phyloP scores from a whole-genome alignment of 768 basidiomycete species.

The Chalciporus pseudorubinellus region DNA sequence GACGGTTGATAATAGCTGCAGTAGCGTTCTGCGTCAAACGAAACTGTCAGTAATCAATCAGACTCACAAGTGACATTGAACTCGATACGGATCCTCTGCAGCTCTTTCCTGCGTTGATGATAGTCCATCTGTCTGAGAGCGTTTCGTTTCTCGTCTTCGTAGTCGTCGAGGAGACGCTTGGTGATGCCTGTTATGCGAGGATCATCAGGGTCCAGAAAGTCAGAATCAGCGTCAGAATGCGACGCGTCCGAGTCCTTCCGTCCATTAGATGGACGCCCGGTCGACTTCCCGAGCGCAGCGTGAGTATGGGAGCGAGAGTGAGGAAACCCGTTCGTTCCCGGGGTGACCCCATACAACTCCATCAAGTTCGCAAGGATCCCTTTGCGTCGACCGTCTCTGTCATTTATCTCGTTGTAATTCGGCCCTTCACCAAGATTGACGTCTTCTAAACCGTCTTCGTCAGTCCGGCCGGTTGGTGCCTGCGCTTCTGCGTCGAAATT shows the following conservation, averaged over 20 bases:
- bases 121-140: constrained; percentile 65
- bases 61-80: constrained; percentile 70
- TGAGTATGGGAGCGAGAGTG: constrained; percentile 25
- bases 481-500: constrained; percentile 28
- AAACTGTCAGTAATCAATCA: constrained; percentile 3
- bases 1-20: constrained; percentile 73
- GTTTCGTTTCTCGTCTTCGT: constrained; percentile 60
- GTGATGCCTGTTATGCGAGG: constrained; percentile 61
- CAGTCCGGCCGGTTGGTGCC: not conserved
- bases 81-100: constrained; percentile 63
- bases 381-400: constrained; percentile 23
- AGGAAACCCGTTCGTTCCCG: constrained; percentile 24
- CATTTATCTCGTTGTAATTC: constrained; percentile 17
- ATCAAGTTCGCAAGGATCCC: constrained; percentile 31
- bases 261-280: constrained; percentile 12
- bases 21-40: not conserved
- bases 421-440: constrained; percentile 11
- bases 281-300: constrained; percentile 9
- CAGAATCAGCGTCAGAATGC: constrained; percentile 39
- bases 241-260: constrained; percentile 48
- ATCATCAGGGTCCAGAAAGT: constrained; percentile 68
- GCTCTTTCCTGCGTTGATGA: constrained; percentile 61
- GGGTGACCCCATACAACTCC: constrained; percentile 28
- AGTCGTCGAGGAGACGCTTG: constrained; percentile 51
- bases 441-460: constrained; percentile 20